These are phyloP conservation scores for Naematelia encephala DNA, from an alignment of 768 basidiomycete genomes.

Conservation along the genomic window DNA sequence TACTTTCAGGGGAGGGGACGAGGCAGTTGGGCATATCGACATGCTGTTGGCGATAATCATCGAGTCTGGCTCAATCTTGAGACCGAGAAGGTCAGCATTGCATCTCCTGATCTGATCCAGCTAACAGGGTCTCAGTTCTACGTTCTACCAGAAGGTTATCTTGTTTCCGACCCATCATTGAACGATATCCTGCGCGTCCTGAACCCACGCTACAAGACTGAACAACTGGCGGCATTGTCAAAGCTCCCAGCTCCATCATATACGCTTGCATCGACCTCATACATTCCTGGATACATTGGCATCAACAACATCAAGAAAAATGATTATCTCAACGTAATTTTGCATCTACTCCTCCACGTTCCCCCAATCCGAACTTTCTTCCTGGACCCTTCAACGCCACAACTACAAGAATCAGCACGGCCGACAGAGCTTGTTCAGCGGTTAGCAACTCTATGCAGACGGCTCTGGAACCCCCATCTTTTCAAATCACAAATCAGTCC, in stretches of 20 bases:
- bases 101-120: background rate
- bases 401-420: conserved; percentile 31
- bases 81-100: conserved; percentile 73
- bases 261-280: conserved; percentile 75
- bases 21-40: conserved; percentile 90
- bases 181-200: conserved; percentile 92
- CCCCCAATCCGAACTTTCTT: conserved; percentile 83
- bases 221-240: conserved; percentile 55
- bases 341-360: conserved; percentile 88
- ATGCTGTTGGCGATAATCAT: conserved; percentile 96
- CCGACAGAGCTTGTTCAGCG: conserved; percentile 78
- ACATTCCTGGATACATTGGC: conserved; percentile 89
- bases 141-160: conserved; percentile 94
- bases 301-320: conserved; percentile 97
- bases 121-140: conserved; percentile 65
- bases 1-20: conserved; percentile 97
- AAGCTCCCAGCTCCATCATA: conserved; percentile 61
- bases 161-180: conserved; percentile 90
- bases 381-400: conserved; percentile 44
- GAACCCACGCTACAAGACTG: conserved; percentile 76
- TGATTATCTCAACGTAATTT: conserved; percentile 96
- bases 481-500: conserved; percentile 99
- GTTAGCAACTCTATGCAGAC: conserved; percentile 80
- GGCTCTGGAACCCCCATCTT: conserved; percentile 90
- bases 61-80: conserved; percentile 97